A percentile compares a stretch with the other conserved stretches of the same genome.
phyloP scores from a whole-genome alignment of 805 yeast species.

The Candida saitoana region DNA sequence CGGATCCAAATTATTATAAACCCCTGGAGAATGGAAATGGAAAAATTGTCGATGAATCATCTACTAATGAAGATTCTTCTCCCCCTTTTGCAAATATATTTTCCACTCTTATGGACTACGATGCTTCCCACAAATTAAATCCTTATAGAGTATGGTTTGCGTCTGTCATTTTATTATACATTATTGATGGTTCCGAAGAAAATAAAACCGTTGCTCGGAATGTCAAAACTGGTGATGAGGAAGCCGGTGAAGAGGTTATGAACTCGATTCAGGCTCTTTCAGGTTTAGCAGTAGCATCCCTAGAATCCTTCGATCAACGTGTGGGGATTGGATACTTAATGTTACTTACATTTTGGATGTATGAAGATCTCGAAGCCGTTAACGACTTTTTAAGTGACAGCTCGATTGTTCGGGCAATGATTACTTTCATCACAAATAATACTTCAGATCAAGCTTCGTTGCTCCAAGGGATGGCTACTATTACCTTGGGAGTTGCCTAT shows the following conservation, averaged over 20 bases:
- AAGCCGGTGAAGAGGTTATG: conserved; percentile 64
- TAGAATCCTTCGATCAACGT: conserved; percentile 64
- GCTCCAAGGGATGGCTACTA: conserved; percentile 68
- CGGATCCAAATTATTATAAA: conserved; percentile 21
- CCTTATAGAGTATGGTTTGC: conserved; percentile 91
- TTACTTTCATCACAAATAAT: conserved; percentile 53
- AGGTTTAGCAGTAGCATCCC: conserved; percentile 63
- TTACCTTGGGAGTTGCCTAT: conserved; percentile 71
- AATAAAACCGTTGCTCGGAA: conserved; percentile 45
- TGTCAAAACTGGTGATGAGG: conserved; percentile 55
- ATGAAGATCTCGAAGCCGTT: conserved; percentile 71
- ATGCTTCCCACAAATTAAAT: conserved; percentile 57
- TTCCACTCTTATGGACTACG: conserved; percentile 68
- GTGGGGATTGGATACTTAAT: conserved; percentile 73
- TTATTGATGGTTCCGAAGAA: conserved; percentile 52
- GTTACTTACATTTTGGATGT: conserved; percentile 72
- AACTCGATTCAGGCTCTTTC: conserved; percentile 71
- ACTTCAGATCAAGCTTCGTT: conserved; percentile 49
- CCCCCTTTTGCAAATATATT: conserved; percentile 59
- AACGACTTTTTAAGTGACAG: conserved; percentile 69
- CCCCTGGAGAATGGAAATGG: conserved; percentile 7
- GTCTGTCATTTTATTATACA: conserved; percentile 54
- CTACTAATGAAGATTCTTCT: conserved; percentile 16
- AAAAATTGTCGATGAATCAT: background rate
- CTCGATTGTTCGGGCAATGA: conserved; percentile 60